phyloP scores from a whole-genome alignment of 2,329 filamentous ascomycete genomes.

The Aspergillus oerlinghausenensis region DNA sequence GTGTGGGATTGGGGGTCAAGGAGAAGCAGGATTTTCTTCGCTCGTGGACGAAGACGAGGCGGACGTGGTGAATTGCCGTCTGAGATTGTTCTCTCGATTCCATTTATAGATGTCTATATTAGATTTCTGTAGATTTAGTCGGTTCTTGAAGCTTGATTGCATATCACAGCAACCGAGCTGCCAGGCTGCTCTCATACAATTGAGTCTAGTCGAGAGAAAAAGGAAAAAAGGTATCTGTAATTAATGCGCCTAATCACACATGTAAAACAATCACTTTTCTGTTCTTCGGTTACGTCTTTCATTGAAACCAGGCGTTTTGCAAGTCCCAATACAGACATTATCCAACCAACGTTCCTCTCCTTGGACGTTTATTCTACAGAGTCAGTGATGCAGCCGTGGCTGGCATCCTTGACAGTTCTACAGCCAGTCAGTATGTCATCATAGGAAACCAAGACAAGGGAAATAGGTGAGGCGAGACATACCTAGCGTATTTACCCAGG shows the following conservation, averaged over 20 bases:
- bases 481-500: conserved; percentile 63
- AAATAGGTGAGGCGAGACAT: conserved; percentile 11
- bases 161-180: neutral
- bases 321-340: conserved; percentile 9
- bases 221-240: neutral
- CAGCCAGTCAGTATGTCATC: neutral
- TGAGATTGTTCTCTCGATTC: neutral
- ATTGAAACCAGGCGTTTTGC: neutral
- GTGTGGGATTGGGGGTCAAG: conserved; percentile 74
- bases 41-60: conserved; percentile 54
- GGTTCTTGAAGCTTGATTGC: neutral
- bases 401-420: conserved; percentile 41
- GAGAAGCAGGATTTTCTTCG: conserved; percentile 82
- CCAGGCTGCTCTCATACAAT: no score
- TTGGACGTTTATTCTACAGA: conserved; percentile 25
- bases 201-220: neutral
- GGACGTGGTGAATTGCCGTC: conserved; percentile 19
- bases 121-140: neutral
- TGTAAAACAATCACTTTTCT: neutral
- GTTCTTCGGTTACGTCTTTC: neutral
- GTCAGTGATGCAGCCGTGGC: conserved; percentile 47
- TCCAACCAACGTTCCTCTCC: neutral
- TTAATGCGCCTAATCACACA: neutral
- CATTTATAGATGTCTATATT: neutral
- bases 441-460: neutral